Conservation (phyloP, 169 alveolate genomes). For the Plasmodium falciparum region DNA sequence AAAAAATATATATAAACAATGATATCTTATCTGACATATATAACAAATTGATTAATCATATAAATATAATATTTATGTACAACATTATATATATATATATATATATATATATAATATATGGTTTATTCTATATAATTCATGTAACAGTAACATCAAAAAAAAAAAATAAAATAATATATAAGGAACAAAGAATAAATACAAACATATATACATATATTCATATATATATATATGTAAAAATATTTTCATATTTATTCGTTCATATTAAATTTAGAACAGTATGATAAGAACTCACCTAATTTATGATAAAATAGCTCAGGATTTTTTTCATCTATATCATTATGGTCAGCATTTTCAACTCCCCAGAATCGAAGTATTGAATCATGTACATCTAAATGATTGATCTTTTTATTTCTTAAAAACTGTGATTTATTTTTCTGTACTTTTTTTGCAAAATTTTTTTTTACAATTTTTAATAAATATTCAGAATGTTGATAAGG, state of each 20-base stretch:
- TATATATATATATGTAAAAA: not conserved
- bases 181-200: not conserved
- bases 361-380: constrained; percentile 39
- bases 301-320: constrained; percentile 2
- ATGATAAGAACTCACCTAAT: constrained; percentile 11
- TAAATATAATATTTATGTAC: too few species aligned
- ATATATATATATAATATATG: too few species aligned
- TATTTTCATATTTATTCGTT: not conserved
- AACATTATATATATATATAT: too few species aligned
- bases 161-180: too few species aligned
- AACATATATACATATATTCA: not conserved
- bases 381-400: constrained; percentile 10
- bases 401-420: constrained; percentile 14
- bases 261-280: constrained; percentile 6
- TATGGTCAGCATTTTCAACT: constrained; percentile 27
- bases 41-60: too few species aligned
- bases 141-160: too few species aligned
- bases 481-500: constrained; percentile 79
- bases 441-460: constrained; percentile 6
- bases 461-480: constrained; percentile 47
- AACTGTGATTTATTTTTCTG: constrained; percentile 13
- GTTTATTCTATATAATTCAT: too few species aligned
- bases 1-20: too few species aligned
- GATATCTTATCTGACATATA: too few species aligned
- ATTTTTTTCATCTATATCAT: constrained; percentile 14